These are phyloP conservation scores for Xylaria sp. DNA, from an alignment of 2,329 filamentous ascomycete genomes.

Conservation along the genomic window DNA sequence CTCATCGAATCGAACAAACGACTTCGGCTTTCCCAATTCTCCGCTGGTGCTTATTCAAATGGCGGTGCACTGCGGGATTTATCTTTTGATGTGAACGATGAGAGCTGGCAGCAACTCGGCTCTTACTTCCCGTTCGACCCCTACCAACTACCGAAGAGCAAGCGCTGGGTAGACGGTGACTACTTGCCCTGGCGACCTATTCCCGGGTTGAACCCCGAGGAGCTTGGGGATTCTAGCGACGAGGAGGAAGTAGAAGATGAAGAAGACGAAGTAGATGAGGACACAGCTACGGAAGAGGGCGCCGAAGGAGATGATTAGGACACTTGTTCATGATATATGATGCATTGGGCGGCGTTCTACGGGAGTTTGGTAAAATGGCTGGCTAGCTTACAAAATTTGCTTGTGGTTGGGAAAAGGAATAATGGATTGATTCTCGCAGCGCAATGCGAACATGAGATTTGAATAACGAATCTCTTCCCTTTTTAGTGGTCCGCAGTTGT, in stretches of 20 bases:
- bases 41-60: slow-evolving; percentile 65
- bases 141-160: slow-evolving; percentile 88
- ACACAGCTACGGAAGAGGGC: slow-evolving; percentile 62
- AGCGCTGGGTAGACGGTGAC: slow-evolving; percentile 85
- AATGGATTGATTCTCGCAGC: slow-evolving; percentile 19
- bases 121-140: slow-evolving; percentile 98
- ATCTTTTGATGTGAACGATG: slow-evolving; percentile 67
- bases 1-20: slow-evolving; percentile 93
- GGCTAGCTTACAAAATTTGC: slow-evolving; percentile 30
- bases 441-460: slow-evolving; percentile 7
- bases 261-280: slow-evolving; percentile 60
- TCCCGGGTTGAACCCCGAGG: slow-evolving; percentile 70
- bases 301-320: slow-evolving; percentile 54
- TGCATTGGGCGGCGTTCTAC: slow-evolving; percentile 39
- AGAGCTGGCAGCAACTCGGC: slow-evolving; percentile 85
- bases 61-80: slow-evolving; percentile 66
- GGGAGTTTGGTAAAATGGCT: slow-evolving; percentile 37
- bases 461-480: background rate
- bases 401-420: slow-evolving; percentile 35
- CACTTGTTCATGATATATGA: slow-evolving; percentile 34
- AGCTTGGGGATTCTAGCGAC: slow-evolving; percentile 65
- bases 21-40: slow-evolving; percentile 78
- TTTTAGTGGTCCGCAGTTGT: background rate
- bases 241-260: slow-evolving; percentile 61
- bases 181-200: slow-evolving; percentile 85